phyloP scores from a whole-genome alignment of 495 filamentous ascomycete genomes.

The Lasiosphaeriaceae sp. region DNA sequence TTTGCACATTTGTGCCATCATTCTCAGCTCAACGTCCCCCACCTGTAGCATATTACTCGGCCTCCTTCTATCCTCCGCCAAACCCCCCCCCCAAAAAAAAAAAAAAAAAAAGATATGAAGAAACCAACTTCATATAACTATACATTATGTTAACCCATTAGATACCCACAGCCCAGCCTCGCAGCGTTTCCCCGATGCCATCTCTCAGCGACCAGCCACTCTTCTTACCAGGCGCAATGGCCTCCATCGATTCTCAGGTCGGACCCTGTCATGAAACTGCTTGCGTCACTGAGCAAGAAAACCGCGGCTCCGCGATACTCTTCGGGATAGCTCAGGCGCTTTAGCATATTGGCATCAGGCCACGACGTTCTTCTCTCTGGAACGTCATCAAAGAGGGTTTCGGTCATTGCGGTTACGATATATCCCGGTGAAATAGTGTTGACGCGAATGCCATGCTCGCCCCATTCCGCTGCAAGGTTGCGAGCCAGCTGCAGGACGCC shows the following conservation, averaged over 20 bases:
- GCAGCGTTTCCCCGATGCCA: background rate
- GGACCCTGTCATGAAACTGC: constrained; percentile 79
- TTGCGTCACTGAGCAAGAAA: constrained; percentile 85
- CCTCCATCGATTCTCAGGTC: constrained; percentile 82
- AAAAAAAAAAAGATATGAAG: too few relatives aligned
- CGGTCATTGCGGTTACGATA: constrained; percentile 90
- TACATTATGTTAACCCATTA: background rate
- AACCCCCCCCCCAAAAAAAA: too few relatives aligned
- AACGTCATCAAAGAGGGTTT: constrained; percentile 67
- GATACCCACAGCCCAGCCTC: background rate
- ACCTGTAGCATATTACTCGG: too few relatives aligned
- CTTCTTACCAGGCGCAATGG: constrained; percentile 68
- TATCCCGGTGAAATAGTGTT: constrained; percentile 96
- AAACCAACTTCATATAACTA: background rate
- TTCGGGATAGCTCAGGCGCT: constrained; percentile 69
- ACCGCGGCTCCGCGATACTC: constrained; percentile 78
- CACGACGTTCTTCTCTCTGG: constrained; percentile 74
- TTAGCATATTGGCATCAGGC: constrained; percentile 87
- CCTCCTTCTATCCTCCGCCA: too few relatives aligned
- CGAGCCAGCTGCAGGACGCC: constrained; percentile 79
- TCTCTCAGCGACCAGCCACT: background rate
- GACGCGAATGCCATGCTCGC: constrained; percentile 79
- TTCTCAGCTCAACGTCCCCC: too few relatives aligned
- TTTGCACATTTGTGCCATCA: too few relatives aligned
- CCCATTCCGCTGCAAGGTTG: constrained; percentile 89